Base-by-base conservation (phyloP, 352 stramenopile species). In the Phytophthora ohioensis region DNA sequence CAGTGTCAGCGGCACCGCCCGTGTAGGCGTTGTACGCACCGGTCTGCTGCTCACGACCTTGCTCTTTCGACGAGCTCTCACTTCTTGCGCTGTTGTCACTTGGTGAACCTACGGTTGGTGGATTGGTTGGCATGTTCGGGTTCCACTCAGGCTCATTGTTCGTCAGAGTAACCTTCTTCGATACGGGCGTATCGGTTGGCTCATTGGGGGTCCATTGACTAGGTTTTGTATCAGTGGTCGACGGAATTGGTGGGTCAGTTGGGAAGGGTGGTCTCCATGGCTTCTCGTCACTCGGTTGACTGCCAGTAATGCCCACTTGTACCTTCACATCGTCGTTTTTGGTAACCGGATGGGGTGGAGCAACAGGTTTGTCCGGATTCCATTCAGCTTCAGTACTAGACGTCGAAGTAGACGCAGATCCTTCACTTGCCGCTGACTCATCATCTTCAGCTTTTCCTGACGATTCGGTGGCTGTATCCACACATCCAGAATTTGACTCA, bases 221-320 rank as follows among this genome's bases (percentile, higher is more conserved):
- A 3, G 31, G 9, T 4, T 41, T 43, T 32, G 30, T 30, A 4
- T 66, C 55, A n/a, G 9, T 17, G 6, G 6, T 46, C 12, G 55
- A 42, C 15, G 57, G 48, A 43, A 56, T 36, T 7, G 64, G 64
- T 3, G 64, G 64, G 4, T 34, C 42, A 4, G 57, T 67, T 2
- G 64, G 64, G 41, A 54, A 67, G 34, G 8, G 51, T n/a, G 64
- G 64, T 45, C n/a, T 67, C 64, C 64, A 71, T 34, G 36, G 56
- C 5, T 46, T 57, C 10, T 55, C 55, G 1, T 64, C 64, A 39
- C 17, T 36, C 13, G 51, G 5, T 30, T 62, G 8, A 62, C 49
- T 68, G 5, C 32, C 45, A 17, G 9, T 51, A 30, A 41, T 48
- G 10, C 41, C 46, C n/a, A 53, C n/a, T 56, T 62, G 13, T 17